phyloP scores from a whole-genome alignment of 306 rosid genomes.

The Hylodesmum podocarpum region DNA sequence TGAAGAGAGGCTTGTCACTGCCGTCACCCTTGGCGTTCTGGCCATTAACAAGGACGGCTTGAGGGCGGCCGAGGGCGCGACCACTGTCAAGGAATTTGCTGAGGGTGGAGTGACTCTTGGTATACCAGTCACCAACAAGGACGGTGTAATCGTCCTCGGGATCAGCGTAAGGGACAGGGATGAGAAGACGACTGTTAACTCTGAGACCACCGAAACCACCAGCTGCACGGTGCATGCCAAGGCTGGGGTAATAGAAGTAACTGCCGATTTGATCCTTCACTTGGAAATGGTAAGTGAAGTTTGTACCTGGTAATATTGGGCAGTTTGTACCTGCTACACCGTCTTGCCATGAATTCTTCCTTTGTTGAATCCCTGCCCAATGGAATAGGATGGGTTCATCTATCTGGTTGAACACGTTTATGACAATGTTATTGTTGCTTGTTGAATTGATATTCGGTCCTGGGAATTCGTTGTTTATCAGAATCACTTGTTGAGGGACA shows the following conservation, averaged over 20 bases:
- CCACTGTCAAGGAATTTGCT: slow-evolving; percentile 57
- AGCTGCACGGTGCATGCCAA: slow-evolving; percentile 58
- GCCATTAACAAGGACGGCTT: slow-evolving; percentile 73
- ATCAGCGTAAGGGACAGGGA: slow-evolving; percentile 78
- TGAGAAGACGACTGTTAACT: slow-evolving; percentile 59
- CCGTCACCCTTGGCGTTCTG: slow-evolving; percentile 58
- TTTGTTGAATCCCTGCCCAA: slow-evolving; percentile 76
- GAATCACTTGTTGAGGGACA: slow-evolving; percentile 82
- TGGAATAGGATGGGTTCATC: slow-evolving; percentile 80
- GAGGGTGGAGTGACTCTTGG: slow-evolving; percentile 61
- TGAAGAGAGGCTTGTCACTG: slow-evolving; percentile 63
- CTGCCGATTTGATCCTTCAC: slow-evolving; percentile 90
- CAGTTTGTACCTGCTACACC: slow-evolving; percentile 73
- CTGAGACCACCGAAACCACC: slow-evolving; percentile 82
- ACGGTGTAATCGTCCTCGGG: slow-evolving; percentile 90
- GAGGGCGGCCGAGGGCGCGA: slow-evolving; percentile 54
- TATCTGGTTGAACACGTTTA: slow-evolving; percentile 74
- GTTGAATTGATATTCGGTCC: slow-evolving; percentile 86
- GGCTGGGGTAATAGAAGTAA: slow-evolving; percentile 62
- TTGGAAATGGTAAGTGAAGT: slow-evolving; percentile 71
- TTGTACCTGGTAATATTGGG: slow-evolving; percentile 66
- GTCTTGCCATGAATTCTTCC: slow-evolving; percentile 90
- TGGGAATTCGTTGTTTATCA: slow-evolving; percentile 74
- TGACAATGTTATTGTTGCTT: slow-evolving; percentile 63
- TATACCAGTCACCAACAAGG: slow-evolving; percentile 77